A percentile compares a stretch with the other conserved stretches of the same genome.
Conservation (phyloP, 257 asterid genomes). For the Jacaranda mimosifolia region DNA sequence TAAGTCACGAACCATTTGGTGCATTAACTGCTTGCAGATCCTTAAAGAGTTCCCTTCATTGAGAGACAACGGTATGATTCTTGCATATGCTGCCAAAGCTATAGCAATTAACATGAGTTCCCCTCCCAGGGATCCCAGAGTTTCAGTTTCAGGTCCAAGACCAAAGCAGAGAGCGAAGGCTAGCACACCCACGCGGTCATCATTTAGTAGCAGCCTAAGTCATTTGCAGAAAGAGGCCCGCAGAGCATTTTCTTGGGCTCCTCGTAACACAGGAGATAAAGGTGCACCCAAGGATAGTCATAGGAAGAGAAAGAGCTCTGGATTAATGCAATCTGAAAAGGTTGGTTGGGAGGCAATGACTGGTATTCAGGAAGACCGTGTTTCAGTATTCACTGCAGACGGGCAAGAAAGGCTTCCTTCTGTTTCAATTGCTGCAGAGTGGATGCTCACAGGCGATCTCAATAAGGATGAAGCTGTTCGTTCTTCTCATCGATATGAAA, state of each 20-base stretch:
- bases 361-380: conserved; percentile 92
- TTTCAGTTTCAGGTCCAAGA: conserved; percentile 73
- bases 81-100: conserved; percentile 90
- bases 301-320: conserved; percentile 96
- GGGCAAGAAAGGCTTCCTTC: conserved; percentile 97
- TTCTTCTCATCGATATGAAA: conserved; percentile 90
- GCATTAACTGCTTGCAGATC: conserved; percentile 60
- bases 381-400: conserved; percentile 69
- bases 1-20: conserved; percentile 35
- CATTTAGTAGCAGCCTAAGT: conserved; percentile 86
- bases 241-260: conserved; percentile 97
- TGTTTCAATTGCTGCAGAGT: conserved; percentile 87
- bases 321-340: conserved; percentile 80
- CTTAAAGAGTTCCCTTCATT: conserved; percentile 85
- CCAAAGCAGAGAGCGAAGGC: conserved; percentile 80
- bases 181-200: conserved; percentile 79
- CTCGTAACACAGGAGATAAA: conserved; percentile 87
- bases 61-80: conserved; percentile 82
- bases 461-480: conserved; percentile 92
- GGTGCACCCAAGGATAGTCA: conserved; percentile 73
- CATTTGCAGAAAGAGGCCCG: conserved; percentile 97
- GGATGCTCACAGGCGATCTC: conserved; percentile 96
- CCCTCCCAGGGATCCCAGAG: conserved; percentile 80
- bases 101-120: conserved; percentile 81
- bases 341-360: conserved; percentile 95